Evolutionary conservation across 139 green algal genomes (phyloP), one percentile per base, ranked within the genome.

Genomic region (Zygnema cylindricum): DNA sequence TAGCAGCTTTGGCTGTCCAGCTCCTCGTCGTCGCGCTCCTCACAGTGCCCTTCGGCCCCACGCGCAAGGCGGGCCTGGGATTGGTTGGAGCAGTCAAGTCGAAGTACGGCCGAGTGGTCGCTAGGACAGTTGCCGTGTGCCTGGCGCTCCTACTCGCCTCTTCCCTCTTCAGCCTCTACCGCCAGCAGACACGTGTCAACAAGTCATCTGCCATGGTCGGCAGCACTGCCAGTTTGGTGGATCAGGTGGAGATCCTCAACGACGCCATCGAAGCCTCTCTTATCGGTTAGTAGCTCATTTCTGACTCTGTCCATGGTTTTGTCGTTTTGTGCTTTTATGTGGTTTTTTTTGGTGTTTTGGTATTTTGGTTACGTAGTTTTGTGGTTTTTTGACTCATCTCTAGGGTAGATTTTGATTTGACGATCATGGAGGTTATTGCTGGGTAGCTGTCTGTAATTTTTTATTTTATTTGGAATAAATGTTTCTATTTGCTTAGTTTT

Each of bases 111-210:
- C 76, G 76, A 32, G 76, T 83, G 41, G 76, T 36, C n/a, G 79
- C 73, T 2, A 32, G 39, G 25, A 86, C 79, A 69, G 41, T 86
- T 39, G 79, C 79, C 0, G 79, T 40, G 41, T 40, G 39, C 33
- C 79, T 86, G 79, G 39, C 39, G 30, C 54, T 86, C 40, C 79
- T 86, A 42, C 79, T 86, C 54, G 21, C 42, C n/a, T 57, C 42
- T 0, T 43, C 39, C 41, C 54, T 40, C 23, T 57, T 36, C 39
- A n/a, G n/a, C 39, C 2, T 86, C 25, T 33, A 41, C 40, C 79
- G 42, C 54, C 79, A 36, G 79, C 79, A 86, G 79, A 33, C 39
- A 23, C 79, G 79, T 21, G 25, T 86, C 41, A 69, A 32, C 0
- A 32, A 69, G 7, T 7, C 41, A 23, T 35, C 79, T 25, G 79